Conservation (phyloP, 1,139 yeast species). For the Yamadazyma buinensis region DNA sequence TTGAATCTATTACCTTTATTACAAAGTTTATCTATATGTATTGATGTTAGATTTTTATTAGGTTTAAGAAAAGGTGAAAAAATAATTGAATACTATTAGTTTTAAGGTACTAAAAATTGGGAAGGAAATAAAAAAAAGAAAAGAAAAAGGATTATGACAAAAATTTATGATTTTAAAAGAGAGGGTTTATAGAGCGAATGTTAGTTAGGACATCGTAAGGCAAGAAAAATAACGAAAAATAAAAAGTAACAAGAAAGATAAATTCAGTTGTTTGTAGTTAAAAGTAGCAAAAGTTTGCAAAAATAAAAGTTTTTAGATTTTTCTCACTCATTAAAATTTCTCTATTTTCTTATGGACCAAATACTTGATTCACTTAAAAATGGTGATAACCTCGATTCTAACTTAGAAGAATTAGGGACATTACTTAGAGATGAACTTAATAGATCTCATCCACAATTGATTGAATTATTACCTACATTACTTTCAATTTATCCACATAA, state of each 20-base stretch:
- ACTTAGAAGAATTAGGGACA: constrained; percentile 22
- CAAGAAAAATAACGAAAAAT: too few species aligned
- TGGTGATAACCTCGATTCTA: not conserved
- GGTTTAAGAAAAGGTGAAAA: constrained; percentile 77
- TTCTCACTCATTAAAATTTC: constrained; percentile 1
- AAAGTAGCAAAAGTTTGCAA: too few species aligned
- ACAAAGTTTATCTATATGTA: constrained; percentile 71
- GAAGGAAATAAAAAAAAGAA: too few species aligned
- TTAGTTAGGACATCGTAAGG: too few species aligned
- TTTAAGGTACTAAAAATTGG: not conserved
- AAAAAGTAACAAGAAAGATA: too few species aligned
- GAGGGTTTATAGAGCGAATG: too few species aligned
- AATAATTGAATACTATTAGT: constrained; percentile 49
- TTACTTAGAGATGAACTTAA: constrained; percentile 23
- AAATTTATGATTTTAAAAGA: too few species aligned
- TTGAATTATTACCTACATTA: not conserved
- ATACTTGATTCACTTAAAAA: not conserved
- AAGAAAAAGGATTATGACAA: not conserved
- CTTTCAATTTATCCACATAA: constrained; percentile 3
- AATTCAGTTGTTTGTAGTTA: too few species aligned
- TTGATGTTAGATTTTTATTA: constrained; percentile 81
- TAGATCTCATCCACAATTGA: constrained; percentile 11
- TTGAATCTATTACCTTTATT: constrained; percentile 77
- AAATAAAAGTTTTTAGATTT: not conserved
- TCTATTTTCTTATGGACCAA: not conserved